phyloP scores from a whole-genome alignment of 75 land plant species.

The Selaginella moellendorffii region DNA sequence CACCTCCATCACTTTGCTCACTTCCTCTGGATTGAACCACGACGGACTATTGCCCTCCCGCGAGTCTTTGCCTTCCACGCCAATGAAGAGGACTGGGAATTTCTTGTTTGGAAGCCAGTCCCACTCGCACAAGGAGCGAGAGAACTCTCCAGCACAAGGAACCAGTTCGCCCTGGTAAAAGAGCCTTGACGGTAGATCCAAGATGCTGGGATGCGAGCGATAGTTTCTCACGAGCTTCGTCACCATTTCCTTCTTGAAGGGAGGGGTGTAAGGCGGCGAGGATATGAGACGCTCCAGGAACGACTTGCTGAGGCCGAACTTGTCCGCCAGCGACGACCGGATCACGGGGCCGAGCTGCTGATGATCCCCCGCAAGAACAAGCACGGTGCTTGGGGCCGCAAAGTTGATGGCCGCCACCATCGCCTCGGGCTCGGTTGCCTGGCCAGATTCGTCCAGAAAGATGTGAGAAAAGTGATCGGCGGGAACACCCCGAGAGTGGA shows the following conservation, averaged over 20 bases:
- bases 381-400: conserved; percentile 35
- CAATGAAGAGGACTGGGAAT: conserved; percentile 62
- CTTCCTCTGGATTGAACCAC: conserved; percentile 82
- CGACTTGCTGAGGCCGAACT: conserved; percentile 56
- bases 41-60: conserved; percentile 79
- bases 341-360: conserved; percentile 68
- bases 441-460: conserved; percentile 78
- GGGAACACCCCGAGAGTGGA: conserved; percentile 42
- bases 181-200: conserved; percentile 63
- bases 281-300: conserved; percentile 49
- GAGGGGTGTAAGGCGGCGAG: background rate
- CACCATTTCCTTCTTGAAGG: conserved; percentile 22
- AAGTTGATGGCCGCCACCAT: conserved; percentile 55
- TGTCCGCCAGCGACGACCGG: conserved; percentile 39
- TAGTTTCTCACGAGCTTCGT: conserved; percentile 74
- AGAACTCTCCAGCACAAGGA: conserved; percentile 44
- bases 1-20: conserved; percentile 65
- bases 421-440: conserved; percentile 77
- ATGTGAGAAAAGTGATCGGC: conserved; percentile 68
- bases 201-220: conserved; percentile 61
- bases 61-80: conserved; percentile 80
- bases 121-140: conserved; percentile 17
- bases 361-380: conserved; percentile 84
- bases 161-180: conserved; percentile 59
- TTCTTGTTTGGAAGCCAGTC: conserved; percentile 43